These are phyloP conservation scores for Oryza glumipatula DNA, from an alignment of 176 grass and related monocot genomes.

Conservation along the genomic window DNA sequence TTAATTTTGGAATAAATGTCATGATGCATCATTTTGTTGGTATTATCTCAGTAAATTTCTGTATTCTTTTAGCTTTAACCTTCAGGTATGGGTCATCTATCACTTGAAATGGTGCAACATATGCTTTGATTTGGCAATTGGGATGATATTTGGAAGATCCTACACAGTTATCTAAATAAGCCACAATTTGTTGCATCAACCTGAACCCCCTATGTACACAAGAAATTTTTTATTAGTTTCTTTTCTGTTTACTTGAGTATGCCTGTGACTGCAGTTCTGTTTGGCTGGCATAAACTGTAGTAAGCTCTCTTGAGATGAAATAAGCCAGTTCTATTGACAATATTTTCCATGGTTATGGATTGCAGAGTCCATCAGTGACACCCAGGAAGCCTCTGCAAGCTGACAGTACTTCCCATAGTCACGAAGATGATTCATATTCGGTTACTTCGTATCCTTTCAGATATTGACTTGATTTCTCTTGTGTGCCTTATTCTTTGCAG, in stretches of 20 bases:
- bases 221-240: slow-evolving; percentile 7
- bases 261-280: slow-evolving; percentile 1
- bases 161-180: not conserved
- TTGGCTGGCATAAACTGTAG: slow-evolving; percentile 12
- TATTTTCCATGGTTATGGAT: slow-evolving; percentile 14
- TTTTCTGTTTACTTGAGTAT: slow-evolving; percentile 3
- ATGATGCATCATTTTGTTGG: not conserved
- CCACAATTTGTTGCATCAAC: not conserved
- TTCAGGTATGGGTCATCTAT: not conserved
- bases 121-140: not conserved
- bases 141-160: not conserved
- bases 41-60: slow-evolving; percentile 6
- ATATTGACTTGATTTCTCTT: slow-evolving; percentile 18
- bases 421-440: slow-evolving; percentile 68
- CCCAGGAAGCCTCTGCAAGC: slow-evolving; percentile 62
- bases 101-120: not conserved
- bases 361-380: slow-evolving; percentile 57
- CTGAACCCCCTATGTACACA: not conserved
- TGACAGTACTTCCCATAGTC: slow-evolving; percentile 62
- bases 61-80: not conserved
- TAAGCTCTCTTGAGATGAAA: slow-evolving; percentile 30
- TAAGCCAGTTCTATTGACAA: slow-evolving; percentile 27
- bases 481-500: not conserved
- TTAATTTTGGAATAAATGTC: not conserved
- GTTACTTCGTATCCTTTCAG: slow-evolving; percentile 77